A percentile compares a stretch with the other conserved stretches of the same genome.
Evolutionary conservation across 1,139 yeast species (phyloP).

Genomic region (Pichia inconspicua): DNA sequence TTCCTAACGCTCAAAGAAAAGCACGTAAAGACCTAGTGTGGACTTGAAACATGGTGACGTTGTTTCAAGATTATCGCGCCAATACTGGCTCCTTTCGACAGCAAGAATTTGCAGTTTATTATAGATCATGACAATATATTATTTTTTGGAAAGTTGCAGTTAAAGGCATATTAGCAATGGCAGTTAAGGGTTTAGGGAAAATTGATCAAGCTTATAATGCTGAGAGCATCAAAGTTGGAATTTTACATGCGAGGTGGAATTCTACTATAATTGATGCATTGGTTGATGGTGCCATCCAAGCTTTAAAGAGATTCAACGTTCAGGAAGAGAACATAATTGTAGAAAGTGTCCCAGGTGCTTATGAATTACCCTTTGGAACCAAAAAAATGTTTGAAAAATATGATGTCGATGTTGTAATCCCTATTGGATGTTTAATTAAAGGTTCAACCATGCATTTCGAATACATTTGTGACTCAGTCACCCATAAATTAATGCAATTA

Average conservation of each 20-base stretch:
- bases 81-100: too few relatives aligned
- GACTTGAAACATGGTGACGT: too few relatives aligned
- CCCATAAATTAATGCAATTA: slow-evolving; percentile 77
- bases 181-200: slow-evolving; percentile 72
- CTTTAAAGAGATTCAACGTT: slow-evolving; percentile 60
- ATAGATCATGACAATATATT: too few relatives aligned
- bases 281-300: slow-evolving; percentile 66
- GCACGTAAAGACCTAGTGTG: too few relatives aligned
- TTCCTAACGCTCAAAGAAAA: too few relatives aligned
- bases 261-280: slow-evolving; percentile 64
- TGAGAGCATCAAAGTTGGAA: slow-evolving; percentile 63
- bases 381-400: slow-evolving; percentile 45
- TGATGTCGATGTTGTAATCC: slow-evolving; percentile 74
- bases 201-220: slow-evolving; percentile 69
- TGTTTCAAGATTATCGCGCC: too few relatives aligned
- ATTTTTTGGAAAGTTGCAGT: background rate
- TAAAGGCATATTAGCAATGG: slow-evolving; percentile 37
- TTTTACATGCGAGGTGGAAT: slow-evolving; percentile 96
- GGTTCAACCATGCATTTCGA: slow-evolving; percentile 98
- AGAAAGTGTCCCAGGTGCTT: slow-evolving; percentile 90
- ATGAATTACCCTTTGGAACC: slow-evolving; percentile 83
- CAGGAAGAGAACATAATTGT: slow-evolving; percentile 64
- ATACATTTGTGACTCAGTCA: slow-evolving; percentile 86
- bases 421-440: slow-evolving; percentile 90
- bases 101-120: too few relatives aligned